phyloP scores from a whole-genome alignment of 805 yeast species.

The Spathaspora girioi region DNA sequence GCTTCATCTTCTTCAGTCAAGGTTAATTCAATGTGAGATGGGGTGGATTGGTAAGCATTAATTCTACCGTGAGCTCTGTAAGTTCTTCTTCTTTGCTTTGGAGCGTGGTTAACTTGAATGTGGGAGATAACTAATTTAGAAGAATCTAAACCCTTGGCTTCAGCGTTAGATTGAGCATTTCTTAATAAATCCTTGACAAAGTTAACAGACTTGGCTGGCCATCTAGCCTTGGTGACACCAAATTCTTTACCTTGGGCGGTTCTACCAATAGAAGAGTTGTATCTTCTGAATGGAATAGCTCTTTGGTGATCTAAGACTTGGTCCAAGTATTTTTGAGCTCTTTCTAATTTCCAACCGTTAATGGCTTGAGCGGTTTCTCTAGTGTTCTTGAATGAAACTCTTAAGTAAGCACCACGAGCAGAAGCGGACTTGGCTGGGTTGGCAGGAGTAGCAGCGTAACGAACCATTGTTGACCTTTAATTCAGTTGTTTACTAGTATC shows the following conservation, averaged over 20 bases:
- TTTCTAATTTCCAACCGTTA: conserved; percentile 95
- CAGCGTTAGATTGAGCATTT: conserved; percentile 99
- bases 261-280: conserved; percentile 94
- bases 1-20: conserved; percentile 93
- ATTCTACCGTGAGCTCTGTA: conserved; percentile 99
- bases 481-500: neutral
- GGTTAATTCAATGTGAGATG: conserved; percentile 97
- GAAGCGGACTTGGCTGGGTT: conserved; percentile 99
- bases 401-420: conserved; percentile 98
- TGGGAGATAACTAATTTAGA: conserved; percentile 92
- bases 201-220: conserved; percentile 99
- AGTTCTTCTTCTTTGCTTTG: conserved; percentile 99
- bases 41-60: conserved; percentile 98
- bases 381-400: conserved; percentile 99
- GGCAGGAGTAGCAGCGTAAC: conserved; percentile 99
- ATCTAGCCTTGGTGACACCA: conserved; percentile 99
- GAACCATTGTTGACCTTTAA: conserved; percentile 64
- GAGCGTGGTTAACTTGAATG: conserved; percentile 99
- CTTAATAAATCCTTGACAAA: conserved; percentile 90
- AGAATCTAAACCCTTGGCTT: conserved; percentile 96
- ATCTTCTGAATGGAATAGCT: conserved; percentile 99
- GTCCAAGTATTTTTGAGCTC: conserved; percentile 91
- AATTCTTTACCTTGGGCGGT: conserved; percentile 99
- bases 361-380: conserved; percentile 99
- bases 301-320: conserved; percentile 97